Evolutionary conservation across 495 filamentous ascomycete genomes (phyloP), one percentile per base, ranked within the genome.

Genomic region (Penicillium canariense): DNA sequence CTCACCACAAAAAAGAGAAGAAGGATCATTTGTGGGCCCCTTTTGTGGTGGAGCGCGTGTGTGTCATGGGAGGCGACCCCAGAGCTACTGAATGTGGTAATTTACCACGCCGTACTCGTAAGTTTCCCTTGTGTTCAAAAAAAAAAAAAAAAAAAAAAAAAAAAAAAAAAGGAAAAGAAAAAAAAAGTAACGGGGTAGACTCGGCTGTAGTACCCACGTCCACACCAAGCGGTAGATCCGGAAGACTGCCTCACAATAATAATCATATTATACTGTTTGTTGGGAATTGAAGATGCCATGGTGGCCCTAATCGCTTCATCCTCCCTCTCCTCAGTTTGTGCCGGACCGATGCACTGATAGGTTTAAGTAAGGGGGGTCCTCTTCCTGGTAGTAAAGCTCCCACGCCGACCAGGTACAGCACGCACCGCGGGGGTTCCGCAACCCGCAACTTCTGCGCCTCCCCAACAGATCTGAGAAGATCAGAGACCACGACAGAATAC

Each of bases 321-420:
- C 18, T 10, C 11, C 20, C 20, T n/a, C n/a, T n/a, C n/a, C n/a
- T n/a, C n/a, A n/a, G n/a, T n/a, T n/a, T n/a, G n/a, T n/a, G n/a
- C n/a, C 20, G 38, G 38, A 42, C 38, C 38, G 20, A 42, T 42
- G 38, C 18, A 23, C 38, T 10, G 38, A 22, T 14, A 42, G 17
- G n/a, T n/a, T n/a, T n/a, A n/a, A n/a, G n/a, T n/a, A n/a, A n/a
- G n/a, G n/a, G n/a, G n/a, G n/a, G n/a, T n/a, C n/a, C 18, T 23
- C 9, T 48, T 28, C 15, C 15, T 27, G 23, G 6, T 2, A 9
- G 3, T 10, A 26, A 54, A 23, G 52, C 25, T 42, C 32, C 59
- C 55, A 58, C 59, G 42, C 55, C 59, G 54, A 47, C 20, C 11
- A 52, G 28, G 40, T 44, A 45, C 30, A 25, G 38, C 17, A 39